These are phyloP conservation scores for Ormosia semicastrata DNA, from an alignment of 306 rosid species.

Conservation along the genomic window DNA sequence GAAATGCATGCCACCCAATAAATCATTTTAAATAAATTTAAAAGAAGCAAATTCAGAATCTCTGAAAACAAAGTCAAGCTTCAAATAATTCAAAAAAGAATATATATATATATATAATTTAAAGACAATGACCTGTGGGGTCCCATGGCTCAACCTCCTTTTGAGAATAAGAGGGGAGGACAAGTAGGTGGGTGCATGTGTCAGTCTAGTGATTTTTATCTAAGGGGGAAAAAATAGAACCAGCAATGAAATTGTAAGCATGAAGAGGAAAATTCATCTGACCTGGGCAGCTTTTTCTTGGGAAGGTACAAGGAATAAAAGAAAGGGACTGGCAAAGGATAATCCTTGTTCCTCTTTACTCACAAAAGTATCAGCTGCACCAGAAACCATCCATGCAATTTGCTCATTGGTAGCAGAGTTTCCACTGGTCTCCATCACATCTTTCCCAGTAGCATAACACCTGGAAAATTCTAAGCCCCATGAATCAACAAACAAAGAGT, in stretches of 20 bases:
- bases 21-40: background rate
- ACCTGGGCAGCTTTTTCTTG: conserved; percentile 81
- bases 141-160: background rate
- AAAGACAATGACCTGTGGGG: background rate
- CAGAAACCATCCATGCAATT: conserved; percentile 85
- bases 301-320: conserved; percentile 80
- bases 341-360: conserved; percentile 76
- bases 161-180: background rate
- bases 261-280: conserved; percentile 6
- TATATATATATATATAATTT: background rate
- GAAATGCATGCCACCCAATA: conserved; percentile 14
- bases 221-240: background rate
- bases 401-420: conserved; percentile 61
- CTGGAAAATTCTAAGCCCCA: conserved; percentile 95
- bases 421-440: conserved; percentile 75
- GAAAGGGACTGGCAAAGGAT: conserved; percentile 69
- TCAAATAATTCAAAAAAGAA: background rate
- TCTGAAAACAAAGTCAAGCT: background rate
- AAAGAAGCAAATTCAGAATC: background rate
- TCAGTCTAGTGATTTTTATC: background rate
- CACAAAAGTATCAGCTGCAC: conserved; percentile 75
- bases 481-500: conserved; percentile 53
- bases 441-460: conserved; percentile 65
- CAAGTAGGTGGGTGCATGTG: background rate
- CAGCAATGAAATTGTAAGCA: conserved; percentile 10